phyloP scores from a whole-genome alignment of 2,329 filamentous ascomycete species.

The Cyclaneusma minus region DNA sequence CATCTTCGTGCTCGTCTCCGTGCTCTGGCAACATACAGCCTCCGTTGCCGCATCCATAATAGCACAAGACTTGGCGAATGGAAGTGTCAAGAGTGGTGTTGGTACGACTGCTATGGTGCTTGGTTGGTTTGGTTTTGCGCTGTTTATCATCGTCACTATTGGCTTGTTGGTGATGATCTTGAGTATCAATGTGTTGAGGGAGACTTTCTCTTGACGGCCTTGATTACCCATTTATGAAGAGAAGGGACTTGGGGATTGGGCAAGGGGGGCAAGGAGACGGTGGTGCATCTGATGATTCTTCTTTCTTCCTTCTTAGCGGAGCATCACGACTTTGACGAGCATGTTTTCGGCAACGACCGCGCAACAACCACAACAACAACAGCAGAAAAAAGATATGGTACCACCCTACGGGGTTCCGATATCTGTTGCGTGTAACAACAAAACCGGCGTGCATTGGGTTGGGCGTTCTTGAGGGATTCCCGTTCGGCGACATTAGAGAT shows the following conservation, averaged over 20 bases:
- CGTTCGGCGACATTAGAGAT: too few relatives aligned
- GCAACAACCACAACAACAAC: too few relatives aligned
- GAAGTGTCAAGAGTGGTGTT: slow-evolving; percentile 71
- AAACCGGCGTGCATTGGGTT: too few relatives aligned
- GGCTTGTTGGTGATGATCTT: slow-evolving; percentile 92
- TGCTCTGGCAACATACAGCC: slow-evolving; percentile 85
- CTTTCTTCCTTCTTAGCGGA: too few relatives aligned
- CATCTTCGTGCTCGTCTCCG: slow-evolving; percentile 58
- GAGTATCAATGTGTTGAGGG: slow-evolving; percentile 67
- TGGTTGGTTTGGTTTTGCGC: slow-evolving; percentile 90
- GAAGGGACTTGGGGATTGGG: slow-evolving; percentile 4
- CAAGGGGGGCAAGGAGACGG: too few relatives aligned
- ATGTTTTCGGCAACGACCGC: too few relatives aligned
- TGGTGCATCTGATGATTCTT: too few relatives aligned
- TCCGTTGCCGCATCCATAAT: slow-evolving; percentile 91
- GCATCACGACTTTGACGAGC: too few relatives aligned
- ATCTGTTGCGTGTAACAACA: too few relatives aligned
- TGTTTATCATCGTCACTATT: slow-evolving; percentile 91
- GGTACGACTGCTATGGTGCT: slow-evolving; percentile 93
- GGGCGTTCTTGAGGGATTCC: too few relatives aligned
- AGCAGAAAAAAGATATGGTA: too few relatives aligned
- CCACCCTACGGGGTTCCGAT: too few relatives aligned
- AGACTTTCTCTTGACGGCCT: slow-evolving; percentile 22
- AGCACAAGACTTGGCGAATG: slow-evolving; percentile 83
- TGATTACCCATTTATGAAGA: neutral